A percentile compares a stretch with the other conserved stretches of the same genome.
Evolutionary conservation across 2,329 filamentous ascomycete genomes (phyloP).

Genomic region (Capronia americana): DNA sequence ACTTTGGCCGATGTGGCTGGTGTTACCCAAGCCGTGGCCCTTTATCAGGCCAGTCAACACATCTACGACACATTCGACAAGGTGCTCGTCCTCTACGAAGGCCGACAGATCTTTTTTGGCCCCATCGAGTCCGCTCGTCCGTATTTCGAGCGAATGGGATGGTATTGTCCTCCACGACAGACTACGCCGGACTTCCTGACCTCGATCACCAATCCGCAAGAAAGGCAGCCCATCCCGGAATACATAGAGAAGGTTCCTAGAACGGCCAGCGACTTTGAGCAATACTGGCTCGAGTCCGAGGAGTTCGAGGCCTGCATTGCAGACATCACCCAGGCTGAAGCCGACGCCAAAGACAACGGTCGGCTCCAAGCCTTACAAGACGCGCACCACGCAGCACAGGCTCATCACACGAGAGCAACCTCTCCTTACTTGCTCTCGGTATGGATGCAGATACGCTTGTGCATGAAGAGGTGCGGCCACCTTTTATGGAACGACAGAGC

Average conservation of each 20-base stretch:
- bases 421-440: conserved; percentile 65
- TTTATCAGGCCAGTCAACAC: conserved; percentile 61
- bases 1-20: conserved; percentile 57
- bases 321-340: conserved; percentile 59
- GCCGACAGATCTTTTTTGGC: conserved; percentile 71
- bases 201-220: conserved; percentile 65
- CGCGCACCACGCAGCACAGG: conserved; percentile 61
- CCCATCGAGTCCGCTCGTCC: conserved; percentile 62
- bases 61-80: conserved; percentile 71
- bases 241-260: conserved; percentile 53
- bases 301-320: conserved; percentile 44
- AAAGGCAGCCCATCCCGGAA: conserved; percentile 52
- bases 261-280: conserved; percentile 57
- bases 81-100: conserved; percentile 70
- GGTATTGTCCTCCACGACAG: conserved; percentile 66
- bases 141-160: conserved; percentile 70
- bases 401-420: conserved; percentile 58
- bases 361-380: conserved; percentile 63
- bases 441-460: conserved; percentile 60
- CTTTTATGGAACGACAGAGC: conserved; percentile 69
- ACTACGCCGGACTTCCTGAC: conserved; percentile 72
- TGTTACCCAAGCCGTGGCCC: conserved; percentile 60
- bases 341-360: conserved; percentile 53
- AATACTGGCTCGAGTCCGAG: conserved; percentile 44
- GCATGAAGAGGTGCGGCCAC: conserved; percentile 66